These are phyloP conservation scores for Acanthamoeba royreba DNA, from an alignment of 208 protist genomes.

Conservation along the genomic window DNA sequence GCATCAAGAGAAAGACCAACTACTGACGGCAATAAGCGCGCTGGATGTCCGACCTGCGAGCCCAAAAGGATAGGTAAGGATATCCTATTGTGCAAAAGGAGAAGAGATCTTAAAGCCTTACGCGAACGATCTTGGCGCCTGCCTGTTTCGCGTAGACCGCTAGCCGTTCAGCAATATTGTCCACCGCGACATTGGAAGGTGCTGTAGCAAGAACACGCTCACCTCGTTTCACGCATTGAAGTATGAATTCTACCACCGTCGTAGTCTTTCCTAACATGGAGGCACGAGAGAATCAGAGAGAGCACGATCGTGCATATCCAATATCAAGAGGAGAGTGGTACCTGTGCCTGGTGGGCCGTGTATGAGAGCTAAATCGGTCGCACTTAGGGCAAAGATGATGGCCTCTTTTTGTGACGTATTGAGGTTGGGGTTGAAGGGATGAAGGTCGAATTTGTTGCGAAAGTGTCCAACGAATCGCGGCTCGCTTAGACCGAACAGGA, in stretches of 20 bases:
- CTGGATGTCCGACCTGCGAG: slow-evolving; percentile 71
- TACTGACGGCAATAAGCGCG: slow-evolving; percentile 67
- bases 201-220: slow-evolving; percentile 71
- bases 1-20: slow-evolving; percentile 67
- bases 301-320: background rate
- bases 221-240: slow-evolving; percentile 54
- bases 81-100: background rate
- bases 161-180: slow-evolving; percentile 76
- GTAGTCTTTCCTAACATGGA: slow-evolving; percentile 79
- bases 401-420: slow-evolving; percentile 42
- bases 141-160: slow-evolving; percentile 5
- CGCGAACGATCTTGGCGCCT: background rate
- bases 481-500: slow-evolving; percentile 13
- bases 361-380: slow-evolving; percentile 57
- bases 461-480: slow-evolving; percentile 25
- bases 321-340: background rate
- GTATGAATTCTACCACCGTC: slow-evolving; percentile 79
- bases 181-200: slow-evolving; percentile 79
- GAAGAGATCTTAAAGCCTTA: background rate
- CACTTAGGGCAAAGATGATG: slow-evolving; percentile 38
- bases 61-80: background rate
- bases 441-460: background rate
- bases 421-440: slow-evolving; percentile 11
- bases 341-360: slow-evolving; percentile 72
- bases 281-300: background rate